phyloP scores from a whole-genome alignment of 768 basidiomycete species.

The Dendrothele bispora region DNA sequence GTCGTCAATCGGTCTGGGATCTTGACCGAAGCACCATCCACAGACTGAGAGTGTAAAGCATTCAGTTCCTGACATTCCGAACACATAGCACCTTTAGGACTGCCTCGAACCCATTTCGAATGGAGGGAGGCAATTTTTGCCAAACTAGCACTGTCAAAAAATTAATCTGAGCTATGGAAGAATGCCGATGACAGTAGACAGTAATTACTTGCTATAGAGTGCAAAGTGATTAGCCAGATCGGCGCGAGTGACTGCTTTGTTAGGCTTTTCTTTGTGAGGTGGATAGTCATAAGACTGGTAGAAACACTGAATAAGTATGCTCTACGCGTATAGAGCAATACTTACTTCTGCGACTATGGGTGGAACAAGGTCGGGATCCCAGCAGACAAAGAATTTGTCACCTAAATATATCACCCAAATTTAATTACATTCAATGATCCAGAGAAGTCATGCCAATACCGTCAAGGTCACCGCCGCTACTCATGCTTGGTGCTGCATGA shows the following conservation, averaged over 20 bases:
- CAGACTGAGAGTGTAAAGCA: slow-evolving; percentile 67
- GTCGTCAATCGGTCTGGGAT: slow-evolving; percentile 56
- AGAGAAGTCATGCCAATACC: slow-evolving; percentile 25
- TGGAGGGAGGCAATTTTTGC: slow-evolving; percentile 59
- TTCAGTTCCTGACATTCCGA: slow-evolving; percentile 71
- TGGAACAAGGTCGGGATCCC: slow-evolving; percentile 66
- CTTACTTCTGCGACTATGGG: slow-evolving; percentile 51
- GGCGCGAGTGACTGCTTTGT: slow-evolving; percentile 45
- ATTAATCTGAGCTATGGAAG: slow-evolving; percentile 6
- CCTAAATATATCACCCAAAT: slow-evolving; percentile 34
- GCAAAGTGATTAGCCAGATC: slow-evolving; percentile 71
- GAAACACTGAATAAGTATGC: neutral
- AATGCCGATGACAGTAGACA: too few relatives aligned
- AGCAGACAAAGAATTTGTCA: slow-evolving; percentile 68
- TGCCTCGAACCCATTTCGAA: slow-evolving; percentile 56
- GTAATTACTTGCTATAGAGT: slow-evolving; percentile 57
- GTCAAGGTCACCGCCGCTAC: slow-evolving; percentile 67
- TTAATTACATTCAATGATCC: neutral
- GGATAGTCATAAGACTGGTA: slow-evolving; percentile 67
- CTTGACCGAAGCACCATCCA: slow-evolving; percentile 62
- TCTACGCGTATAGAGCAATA: neutral
- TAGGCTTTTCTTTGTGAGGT: slow-evolving; percentile 53
- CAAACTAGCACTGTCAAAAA: slow-evolving; percentile 56
- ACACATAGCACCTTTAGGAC: slow-evolving; percentile 57
- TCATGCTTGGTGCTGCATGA: slow-evolving; percentile 68